A percentile compares a stretch with the other conserved stretches of the same genome.
phyloP scores from a whole-genome alignment of 257 asterid genomes.

The Nicotiana noctiflora region DNA sequence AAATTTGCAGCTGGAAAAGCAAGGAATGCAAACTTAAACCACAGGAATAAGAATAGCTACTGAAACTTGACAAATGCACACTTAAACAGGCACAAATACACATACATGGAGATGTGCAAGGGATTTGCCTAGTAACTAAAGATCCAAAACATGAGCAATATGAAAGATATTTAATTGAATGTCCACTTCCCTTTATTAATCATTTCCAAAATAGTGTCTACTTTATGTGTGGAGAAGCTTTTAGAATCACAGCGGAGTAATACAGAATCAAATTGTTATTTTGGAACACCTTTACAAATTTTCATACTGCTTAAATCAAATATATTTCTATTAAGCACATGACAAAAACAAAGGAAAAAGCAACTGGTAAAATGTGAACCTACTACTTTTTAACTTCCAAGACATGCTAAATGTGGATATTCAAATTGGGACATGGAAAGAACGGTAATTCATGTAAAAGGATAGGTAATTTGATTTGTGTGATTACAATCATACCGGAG shows the following conservation, averaged over 20 bases:
- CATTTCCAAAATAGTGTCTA: background rate
- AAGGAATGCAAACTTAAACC: background rate
- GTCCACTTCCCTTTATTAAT: background rate
- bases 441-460: background rate
- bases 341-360: background rate
- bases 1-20: background rate
- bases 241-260: background rate
- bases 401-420: background rate
- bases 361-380: background rate
- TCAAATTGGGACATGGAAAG: background rate
- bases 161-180: background rate
- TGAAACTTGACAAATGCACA: background rate
- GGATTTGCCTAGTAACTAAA: background rate
- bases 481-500: background rate
- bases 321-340: background rate
- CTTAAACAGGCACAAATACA: background rate
- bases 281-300: background rate
- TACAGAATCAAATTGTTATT: background rate
- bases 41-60: background rate
- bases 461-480: background rate
- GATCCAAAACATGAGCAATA: background rate
- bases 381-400: background rate
- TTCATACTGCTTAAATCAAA: background rate
- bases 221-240: background rate
- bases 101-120: background rate